Evolutionary conservation across 2,329 filamentous ascomycete genomes (phyloP).

Genomic region (Ophiognomonia clavigignenti-juglandacearum): DNA sequence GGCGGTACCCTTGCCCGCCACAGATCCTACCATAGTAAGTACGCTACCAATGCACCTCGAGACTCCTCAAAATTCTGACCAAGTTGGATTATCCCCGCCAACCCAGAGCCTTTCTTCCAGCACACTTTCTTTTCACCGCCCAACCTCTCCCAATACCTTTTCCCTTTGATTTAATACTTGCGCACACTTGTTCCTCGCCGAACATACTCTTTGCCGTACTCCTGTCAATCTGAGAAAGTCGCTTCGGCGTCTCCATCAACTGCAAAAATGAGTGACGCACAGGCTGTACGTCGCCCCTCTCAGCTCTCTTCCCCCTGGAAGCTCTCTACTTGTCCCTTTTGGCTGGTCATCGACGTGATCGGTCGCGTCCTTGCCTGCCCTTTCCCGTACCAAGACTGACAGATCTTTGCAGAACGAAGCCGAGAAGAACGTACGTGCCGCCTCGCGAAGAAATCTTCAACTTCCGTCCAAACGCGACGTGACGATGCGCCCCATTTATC

Average conservation of each 20-base stretch:
- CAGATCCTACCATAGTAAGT: too few relatives aligned
- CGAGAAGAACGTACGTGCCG: conserved; percentile 78
- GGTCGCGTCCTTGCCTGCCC: not conserved
- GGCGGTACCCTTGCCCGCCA: too few relatives aligned
- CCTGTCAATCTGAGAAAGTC: conserved; percentile 14
- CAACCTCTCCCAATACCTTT: too few relatives aligned
- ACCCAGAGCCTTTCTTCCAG: too few relatives aligned
- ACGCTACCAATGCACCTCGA: too few relatives aligned
- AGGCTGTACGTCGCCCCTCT: conserved; percentile 39
- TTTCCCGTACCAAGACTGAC: conserved; percentile 4
- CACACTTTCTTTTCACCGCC: too few relatives aligned
- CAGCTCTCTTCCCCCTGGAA: too few relatives aligned
- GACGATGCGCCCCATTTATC: not conserved
- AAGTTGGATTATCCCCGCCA: too few relatives aligned
- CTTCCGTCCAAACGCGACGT: not conserved
- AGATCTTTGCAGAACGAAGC: conserved; percentile 56
- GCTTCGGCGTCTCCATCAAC: conserved; percentile 18
- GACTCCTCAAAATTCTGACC: too few relatives aligned
- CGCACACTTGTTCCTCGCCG: not conserved
- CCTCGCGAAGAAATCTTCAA: not conserved
- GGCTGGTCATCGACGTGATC: not conserved
- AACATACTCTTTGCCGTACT: too few relatives aligned
- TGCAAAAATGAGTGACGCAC: conserved; percentile 77
- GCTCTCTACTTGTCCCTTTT: not conserved
- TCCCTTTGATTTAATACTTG: conserved; percentile 7